These are phyloP conservation scores for Penicillium lividum DNA, from an alignment of 495 filamentous ascomycete species.

Conservation along the genomic window DNA sequence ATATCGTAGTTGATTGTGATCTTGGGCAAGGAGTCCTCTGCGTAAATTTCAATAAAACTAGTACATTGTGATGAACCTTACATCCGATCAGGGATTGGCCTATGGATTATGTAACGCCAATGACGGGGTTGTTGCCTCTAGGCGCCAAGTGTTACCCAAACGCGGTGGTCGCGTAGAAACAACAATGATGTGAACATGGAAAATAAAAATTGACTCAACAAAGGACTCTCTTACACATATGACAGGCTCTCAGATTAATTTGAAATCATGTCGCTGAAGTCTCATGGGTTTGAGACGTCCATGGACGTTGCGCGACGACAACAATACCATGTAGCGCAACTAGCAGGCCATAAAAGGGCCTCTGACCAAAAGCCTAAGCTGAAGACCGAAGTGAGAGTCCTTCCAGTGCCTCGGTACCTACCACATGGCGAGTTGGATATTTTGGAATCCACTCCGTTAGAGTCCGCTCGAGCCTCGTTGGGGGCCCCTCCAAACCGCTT, in stretches of 20 bases:
- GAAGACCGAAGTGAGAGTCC: neutral
- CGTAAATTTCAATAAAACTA: neutral
- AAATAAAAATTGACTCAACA: neutral
- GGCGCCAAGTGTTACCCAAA: conserved; percentile 1
- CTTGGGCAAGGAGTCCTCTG: neutral
- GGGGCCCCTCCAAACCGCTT: conserved; percentile 32
- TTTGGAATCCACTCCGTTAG: conserved; percentile 25
- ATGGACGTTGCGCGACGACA: conserved; percentile 46
- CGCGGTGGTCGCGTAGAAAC: conserved; percentile 10
- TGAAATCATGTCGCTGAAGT: conserved; percentile 33
- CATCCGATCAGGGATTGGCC: neutral
- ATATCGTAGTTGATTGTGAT: neutral
- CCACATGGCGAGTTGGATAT: conserved; percentile 18
- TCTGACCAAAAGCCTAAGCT: conserved; percentile 5
- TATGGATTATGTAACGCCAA: neutral
- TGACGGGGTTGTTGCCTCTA: neutral
- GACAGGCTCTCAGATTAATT: conserved; percentile 23
- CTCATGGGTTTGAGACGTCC: conserved; percentile 47
- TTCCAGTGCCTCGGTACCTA: conserved; percentile 4
- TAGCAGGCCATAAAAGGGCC: conserved; percentile 47
- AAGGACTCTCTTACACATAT: neutral
- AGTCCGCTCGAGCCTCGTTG: conserved; percentile 29
- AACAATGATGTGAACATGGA: neutral
- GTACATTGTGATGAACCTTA: neutral
- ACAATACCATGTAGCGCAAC: conserved; percentile 35